phyloP scores from a whole-genome alignment of 164 flowering plant species.

The Tinospora cordifolia region DNA sequence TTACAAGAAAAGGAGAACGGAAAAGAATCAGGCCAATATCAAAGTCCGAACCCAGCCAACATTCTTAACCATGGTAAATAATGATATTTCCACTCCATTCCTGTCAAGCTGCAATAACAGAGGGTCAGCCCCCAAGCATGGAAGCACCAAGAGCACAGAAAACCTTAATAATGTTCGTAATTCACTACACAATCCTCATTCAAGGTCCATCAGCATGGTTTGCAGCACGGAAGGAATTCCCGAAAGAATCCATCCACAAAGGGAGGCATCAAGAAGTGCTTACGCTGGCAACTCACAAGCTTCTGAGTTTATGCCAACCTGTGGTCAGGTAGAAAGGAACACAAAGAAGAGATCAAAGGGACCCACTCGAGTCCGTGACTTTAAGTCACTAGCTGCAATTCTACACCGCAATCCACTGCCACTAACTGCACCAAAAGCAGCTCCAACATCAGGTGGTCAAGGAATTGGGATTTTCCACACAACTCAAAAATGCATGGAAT shows the following conservation, averaged over 20 bases:
- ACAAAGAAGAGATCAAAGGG: constrained; percentile 41
- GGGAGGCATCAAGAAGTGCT: not conserved
- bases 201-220: not conserved
- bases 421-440: constrained; percentile 5
- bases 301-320: constrained; percentile 13
- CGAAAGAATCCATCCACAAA: constrained; percentile 1
- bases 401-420: constrained; percentile 15
- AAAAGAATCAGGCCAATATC: constrained; percentile 20
- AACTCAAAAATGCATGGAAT: constrained; percentile 26
- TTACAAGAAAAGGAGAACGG: constrained; percentile 49
- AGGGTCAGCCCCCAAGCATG: constrained; percentile 9
- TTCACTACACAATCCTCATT: not conserved
- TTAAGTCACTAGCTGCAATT: constrained; percentile 25
- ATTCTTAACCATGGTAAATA: not conserved
- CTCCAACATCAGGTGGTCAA: constrained; percentile 1
- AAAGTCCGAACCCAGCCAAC: constrained; percentile 18
- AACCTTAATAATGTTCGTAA: constrained; percentile 2
- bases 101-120: constrained; percentile 9
- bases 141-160: not conserved
- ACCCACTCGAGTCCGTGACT: constrained; percentile 24
- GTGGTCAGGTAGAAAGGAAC: constrained; percentile 14
- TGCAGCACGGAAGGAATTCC: not conserved
- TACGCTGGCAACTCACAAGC: constrained; percentile 11
- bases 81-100: constrained; percentile 9
- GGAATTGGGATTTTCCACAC: constrained; percentile 12